A percentile compares a stretch with the other conserved stretches of the same genome.
These are phyloP conservation scores for Metroxylon sagu DNA, from an alignment of 176 grass and related monocot genomes.

Conservation along the genomic window DNA sequence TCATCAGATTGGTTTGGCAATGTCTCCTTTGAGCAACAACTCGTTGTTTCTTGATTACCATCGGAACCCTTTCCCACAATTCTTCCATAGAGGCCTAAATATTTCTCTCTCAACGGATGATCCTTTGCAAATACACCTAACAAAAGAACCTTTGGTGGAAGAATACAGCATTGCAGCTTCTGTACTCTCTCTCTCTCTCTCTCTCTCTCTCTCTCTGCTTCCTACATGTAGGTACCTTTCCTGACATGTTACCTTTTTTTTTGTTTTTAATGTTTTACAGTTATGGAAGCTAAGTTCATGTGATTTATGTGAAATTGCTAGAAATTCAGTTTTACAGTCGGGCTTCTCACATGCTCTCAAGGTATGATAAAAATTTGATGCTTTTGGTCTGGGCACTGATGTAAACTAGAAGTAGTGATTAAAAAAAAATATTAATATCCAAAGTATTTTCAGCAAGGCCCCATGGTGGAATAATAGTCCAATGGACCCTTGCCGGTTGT, in stretches of 20 bases:
- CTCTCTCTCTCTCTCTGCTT: neutral
- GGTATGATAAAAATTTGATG: slow-evolving; percentile 22
- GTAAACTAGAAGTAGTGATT: neutral
- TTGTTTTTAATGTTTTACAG: slow-evolving; percentile 20
- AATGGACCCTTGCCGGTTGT: no score
- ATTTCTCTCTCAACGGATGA: slow-evolving; percentile 92
- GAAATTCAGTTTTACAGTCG: neutral
- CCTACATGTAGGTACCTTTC: no score
- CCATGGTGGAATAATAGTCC: no score
- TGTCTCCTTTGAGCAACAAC: slow-evolving; percentile 98
- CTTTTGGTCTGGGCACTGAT: neutral
- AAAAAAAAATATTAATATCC: slow-evolving; percentile 12
- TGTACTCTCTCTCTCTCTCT: slow-evolving; percentile 27
- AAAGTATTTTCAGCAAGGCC: neutral
- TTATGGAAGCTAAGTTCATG: slow-evolving; percentile 90
- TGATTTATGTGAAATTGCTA: slow-evolving; percentile 73
- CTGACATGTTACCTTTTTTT: no score
- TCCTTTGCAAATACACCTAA: slow-evolving; percentile 90
- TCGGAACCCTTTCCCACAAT: slow-evolving; percentile 81
- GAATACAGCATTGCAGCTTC: slow-evolving; percentile 95
- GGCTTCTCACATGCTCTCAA: slow-evolving; percentile 62
- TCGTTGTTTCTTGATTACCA: slow-evolving; percentile 91
- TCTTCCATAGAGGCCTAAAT: slow-evolving; percentile 82
- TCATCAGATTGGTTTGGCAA: slow-evolving; percentile 84
- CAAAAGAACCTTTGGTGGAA: slow-evolving; percentile 96